These are phyloP conservation scores for Candida qinlingensis DNA, from an alignment of 805 yeast species.

Conservation along the genomic window DNA sequence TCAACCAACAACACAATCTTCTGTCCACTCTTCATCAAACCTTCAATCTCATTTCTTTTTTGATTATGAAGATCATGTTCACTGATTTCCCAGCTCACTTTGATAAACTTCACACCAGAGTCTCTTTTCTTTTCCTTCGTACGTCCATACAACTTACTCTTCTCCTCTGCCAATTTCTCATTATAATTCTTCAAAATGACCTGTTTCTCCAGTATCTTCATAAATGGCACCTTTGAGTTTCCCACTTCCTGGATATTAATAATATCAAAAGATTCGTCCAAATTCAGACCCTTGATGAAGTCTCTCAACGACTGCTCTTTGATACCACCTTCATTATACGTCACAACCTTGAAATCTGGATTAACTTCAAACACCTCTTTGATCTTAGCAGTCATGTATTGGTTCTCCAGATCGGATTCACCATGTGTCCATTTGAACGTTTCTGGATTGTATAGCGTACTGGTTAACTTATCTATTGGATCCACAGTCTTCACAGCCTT, in stretches of 20 bases:
- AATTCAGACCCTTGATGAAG: conserved; percentile 8
- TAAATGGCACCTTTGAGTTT: conserved; percentile 9
- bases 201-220: conserved; percentile 13
- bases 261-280: conserved; percentile 16
- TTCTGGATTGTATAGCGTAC: conserved; percentile 14
- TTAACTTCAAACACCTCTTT: conserved; percentile 12
- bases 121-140: conserved; percentile 25
- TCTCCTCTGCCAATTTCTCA: conserved; percentile 17
- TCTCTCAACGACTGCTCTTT: conserved; percentile 7
- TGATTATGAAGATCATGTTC: conserved; percentile 47
- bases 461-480: background rate
- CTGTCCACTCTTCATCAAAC: conserved; percentile 38
- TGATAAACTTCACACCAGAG: conserved; percentile 38
- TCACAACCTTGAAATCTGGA: conserved; percentile 11
- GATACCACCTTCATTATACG: conserved; percentile 9
- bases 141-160: conserved; percentile 21
- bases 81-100: conserved; percentile 54
- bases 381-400: conserved; percentile 17
- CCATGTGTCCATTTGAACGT: conserved; percentile 17
- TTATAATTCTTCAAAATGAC: conserved; percentile 26
- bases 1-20: conserved; percentile 36
- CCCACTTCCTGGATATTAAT: conserved; percentile 14
- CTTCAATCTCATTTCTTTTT: conserved; percentile 44
- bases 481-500: background rate
- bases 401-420: conserved; percentile 16